A percentile compares a stretch with the other conserved stretches of the same genome.
Conservation (phyloP, 805 yeast genomes). For the Saturnispora mendoncae region DNA sequence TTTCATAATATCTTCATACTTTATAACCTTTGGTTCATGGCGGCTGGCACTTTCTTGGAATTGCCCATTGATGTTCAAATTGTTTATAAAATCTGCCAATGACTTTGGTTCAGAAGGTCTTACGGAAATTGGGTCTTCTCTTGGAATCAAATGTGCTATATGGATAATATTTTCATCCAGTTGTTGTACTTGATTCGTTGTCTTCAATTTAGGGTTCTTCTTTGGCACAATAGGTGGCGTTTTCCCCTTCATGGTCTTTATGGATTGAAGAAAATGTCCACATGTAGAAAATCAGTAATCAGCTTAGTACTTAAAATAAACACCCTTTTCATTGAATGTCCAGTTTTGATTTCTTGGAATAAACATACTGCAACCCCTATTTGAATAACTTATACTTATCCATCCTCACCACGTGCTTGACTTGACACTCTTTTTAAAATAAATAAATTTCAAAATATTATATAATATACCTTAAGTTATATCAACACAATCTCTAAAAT, state of each 20-base stretch:
- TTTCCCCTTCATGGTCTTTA: too few relatives aligned
- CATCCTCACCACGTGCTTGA: too few relatives aligned
- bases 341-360: too few relatives aligned
- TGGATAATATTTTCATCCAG: not conserved
- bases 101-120: not conserved
- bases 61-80: constrained; percentile 7
- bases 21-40: constrained; percentile 21
- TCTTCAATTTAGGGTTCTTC: constrained; percentile 16
- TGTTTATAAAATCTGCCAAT: constrained; percentile 11
- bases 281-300: not conserved
- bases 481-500: too few relatives aligned
- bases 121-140: not conserved
- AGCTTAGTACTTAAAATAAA: too few relatives aligned
- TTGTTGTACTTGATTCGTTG: not conserved
- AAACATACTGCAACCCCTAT: too few relatives aligned
- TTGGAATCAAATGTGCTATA: constrained; percentile 1
- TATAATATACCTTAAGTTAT: too few relatives aligned
- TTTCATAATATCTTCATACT: constrained; percentile 19
- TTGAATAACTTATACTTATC: too few relatives aligned
- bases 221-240: constrained; percentile 23
- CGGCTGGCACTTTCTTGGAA: constrained; percentile 2
- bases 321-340: too few relatives aligned
- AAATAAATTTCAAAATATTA: too few relatives aligned
- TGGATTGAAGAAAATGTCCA: too few relatives aligned
- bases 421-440: too few relatives aligned